phyloP scores from a whole-genome alignment of 768 basidiomycete species.

The Hypsizygus marmoreus region DNA sequence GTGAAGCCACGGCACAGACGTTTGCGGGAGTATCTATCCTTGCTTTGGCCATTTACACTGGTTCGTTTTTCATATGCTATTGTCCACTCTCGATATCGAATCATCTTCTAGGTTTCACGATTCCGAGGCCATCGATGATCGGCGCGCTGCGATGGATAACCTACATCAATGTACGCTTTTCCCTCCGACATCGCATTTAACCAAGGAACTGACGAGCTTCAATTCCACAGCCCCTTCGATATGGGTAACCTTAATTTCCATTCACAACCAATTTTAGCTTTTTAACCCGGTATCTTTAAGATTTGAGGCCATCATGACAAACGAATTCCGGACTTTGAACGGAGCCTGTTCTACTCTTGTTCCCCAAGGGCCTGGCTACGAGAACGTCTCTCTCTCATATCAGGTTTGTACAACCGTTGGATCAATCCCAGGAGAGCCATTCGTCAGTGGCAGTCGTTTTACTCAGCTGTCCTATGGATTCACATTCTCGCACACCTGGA shows the following conservation, averaged over 20 bases:
- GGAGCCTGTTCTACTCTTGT: conserved; percentile 61
- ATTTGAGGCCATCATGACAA: conserved; percentile 75
- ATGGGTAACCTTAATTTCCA: conserved; percentile 26
- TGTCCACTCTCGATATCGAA: conserved; percentile 20
- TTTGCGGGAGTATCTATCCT: conserved; percentile 45
- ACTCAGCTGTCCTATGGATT: conserved; percentile 52
- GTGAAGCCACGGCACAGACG: conserved; percentile 61
- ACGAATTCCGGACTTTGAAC: conserved; percentile 78
- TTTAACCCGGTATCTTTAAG: conserved; percentile 33
- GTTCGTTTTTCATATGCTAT: conserved; percentile 24
- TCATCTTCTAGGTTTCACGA: conserved; percentile 45
- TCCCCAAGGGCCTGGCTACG: conserved; percentile 66
- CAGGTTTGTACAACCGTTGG: conserved; percentile 81
- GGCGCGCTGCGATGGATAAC: conserved; percentile 70
- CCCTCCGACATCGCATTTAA: neutral
- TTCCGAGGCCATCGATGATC: conserved; percentile 65
- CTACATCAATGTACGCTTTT: conserved; percentile 54
- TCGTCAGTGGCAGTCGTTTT: conserved; percentile 62
- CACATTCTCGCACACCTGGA: conserved; percentile 26
- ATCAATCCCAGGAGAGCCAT: conserved; percentile 54
- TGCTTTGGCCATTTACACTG: conserved; percentile 53
- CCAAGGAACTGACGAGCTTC: conserved; percentile 6
- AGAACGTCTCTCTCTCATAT: conserved; percentile 53
- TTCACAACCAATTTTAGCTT: no score
- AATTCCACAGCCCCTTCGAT: conserved; percentile 48